Conservation (phyloP, 495 filamentous ascomycete species). For the Lasiosphaeris hirsuta region DNA sequence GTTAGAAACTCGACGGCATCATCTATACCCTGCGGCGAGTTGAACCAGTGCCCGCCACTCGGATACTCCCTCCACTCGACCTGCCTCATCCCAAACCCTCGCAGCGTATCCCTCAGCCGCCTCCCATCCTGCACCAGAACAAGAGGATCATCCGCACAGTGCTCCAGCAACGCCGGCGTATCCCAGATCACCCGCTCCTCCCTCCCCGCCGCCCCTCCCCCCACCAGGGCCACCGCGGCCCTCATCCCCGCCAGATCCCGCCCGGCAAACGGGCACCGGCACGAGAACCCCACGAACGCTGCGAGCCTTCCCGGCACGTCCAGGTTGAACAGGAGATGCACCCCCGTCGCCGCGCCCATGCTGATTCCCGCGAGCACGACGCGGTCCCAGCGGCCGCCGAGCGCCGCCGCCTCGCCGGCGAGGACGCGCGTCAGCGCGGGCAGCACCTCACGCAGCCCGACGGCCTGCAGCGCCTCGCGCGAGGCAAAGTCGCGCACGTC, state of each 20-base stretch:
- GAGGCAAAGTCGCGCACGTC: slow-evolving; percentile 28
- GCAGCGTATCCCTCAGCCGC: slow-evolving; percentile 38
- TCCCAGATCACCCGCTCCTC: too few species aligned
- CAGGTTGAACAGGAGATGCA: slow-evolving; percentile 40
- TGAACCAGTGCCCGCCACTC: slow-evolving; percentile 57
- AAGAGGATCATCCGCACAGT: slow-evolving; percentile 51
- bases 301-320: too few species aligned
- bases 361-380: slow-evolving; percentile 37
- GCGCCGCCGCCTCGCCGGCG: slow-evolving; percentile 24
- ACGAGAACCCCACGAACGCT: too few species aligned
- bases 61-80: slow-evolving; percentile 51
- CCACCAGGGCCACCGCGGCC: too few species aligned
- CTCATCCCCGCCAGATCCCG: too few species aligned
- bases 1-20: slow-evolving; percentile 49
- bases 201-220: too few species aligned
- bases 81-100: slow-evolving; percentile 38
- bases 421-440: slow-evolving; percentile 22
- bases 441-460: slow-evolving; percentile 29
- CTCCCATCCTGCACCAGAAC: slow-evolving; percentile 46
- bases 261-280: too few species aligned
- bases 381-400: slow-evolving; percentile 28
- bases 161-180: slow-evolving; percentile 52
- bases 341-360: slow-evolving; percentile 43
- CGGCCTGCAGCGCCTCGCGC: slow-evolving; percentile 29
- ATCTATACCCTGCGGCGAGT: slow-evolving; percentile 47